These are phyloP conservation scores for Talaromyces piceae DNA, from an alignment of 2,329 filamentous ascomycete genomes.

Conservation along the genomic window DNA sequence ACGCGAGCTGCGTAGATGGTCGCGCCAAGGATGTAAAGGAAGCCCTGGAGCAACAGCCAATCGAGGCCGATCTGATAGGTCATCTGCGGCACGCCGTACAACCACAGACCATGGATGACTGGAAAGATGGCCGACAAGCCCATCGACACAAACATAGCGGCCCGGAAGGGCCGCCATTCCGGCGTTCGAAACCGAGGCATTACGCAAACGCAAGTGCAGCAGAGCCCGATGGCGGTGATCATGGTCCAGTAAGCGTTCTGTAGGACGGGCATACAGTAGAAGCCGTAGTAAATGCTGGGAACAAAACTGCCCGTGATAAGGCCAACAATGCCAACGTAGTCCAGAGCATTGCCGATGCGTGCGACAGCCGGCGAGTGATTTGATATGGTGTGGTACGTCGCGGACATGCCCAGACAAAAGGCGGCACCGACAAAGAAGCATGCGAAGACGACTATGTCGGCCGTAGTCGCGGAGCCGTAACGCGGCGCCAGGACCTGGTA, in stretches of 20 bases:
- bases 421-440: conserved; percentile 74
- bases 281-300: conserved; percentile 79
- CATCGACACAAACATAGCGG: conserved; percentile 81
- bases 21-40: conserved; percentile 78
- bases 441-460: conserved; percentile 64
- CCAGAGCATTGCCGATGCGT: conserved; percentile 81
- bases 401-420: conserved; percentile 69
- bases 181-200: conserved; percentile 79
- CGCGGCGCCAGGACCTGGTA: conserved; percentile 55
- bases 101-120: conserved; percentile 63
- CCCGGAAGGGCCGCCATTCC: conserved; percentile 73
- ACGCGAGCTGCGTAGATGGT: conserved; percentile 76
- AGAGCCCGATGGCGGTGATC: conserved; percentile 70
- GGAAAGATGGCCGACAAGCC: conserved; percentile 79
- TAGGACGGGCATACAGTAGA: conserved; percentile 61
- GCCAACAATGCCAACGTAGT: conserved; percentile 88
- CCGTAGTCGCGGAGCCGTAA: conserved; percentile 53
- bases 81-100: conserved; percentile 61
- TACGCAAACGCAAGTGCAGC: conserved; percentile 69
- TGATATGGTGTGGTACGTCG: conserved; percentile 73
- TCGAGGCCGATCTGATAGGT: conserved; percentile 67
- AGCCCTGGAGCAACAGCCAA: conserved; percentile 74
- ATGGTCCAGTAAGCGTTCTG: conserved; percentile 67
- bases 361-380: conserved; percentile 77
- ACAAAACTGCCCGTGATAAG: conserved; percentile 89